Evolutionary conservation across 805 yeast species (phyloP), one percentile per base, ranked within the genome.

Genomic region (Maudiozyma bulderi): DNA sequence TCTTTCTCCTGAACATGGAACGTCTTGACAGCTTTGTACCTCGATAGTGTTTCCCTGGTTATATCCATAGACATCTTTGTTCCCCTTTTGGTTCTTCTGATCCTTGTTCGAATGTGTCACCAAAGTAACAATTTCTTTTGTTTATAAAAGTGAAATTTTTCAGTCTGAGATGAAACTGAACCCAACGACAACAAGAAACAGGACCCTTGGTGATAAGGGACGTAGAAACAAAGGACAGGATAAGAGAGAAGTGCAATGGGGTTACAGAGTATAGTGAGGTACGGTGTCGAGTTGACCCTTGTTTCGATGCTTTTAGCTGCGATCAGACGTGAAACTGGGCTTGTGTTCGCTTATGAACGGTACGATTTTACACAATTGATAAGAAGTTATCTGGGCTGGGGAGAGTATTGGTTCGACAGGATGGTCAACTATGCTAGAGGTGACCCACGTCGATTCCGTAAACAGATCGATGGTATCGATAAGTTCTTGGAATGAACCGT

Each of bases 251-350:
- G 26, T 34, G 14, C 26, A 13, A 57, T 57, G 61, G 40, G 55
- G 32, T 10, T 57, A 10, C 46, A 49, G 11, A 49, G 56, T 43
- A 14, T 49, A 64, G 44, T 84, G 9, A 96, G 88, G 66, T 78
- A 79, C 57, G 77, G 91, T 0, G 59, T 88, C 49, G 97, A 90
- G 61, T 74, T 89, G 53, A 78, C 90, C 3, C 71, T 90, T 50
- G 70, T 87, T 8, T 86, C 96, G 2, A 79, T 93, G 63, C 72
- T 90, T 11, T 70, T 91, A 42, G 96, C 97, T 0, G 95, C 95
- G 3, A 75, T 90, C 47, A 84, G 87, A 62, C 76, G 88, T 53
- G 81, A 86, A 53, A 85, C 96, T 0, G 97, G 97, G 0, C 71
- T 82, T 44, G 76, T 76, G 55, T 67, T 65, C 38, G 58, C 62